A percentile compares a stretch with the other conserved stretches of the same genome.
Conservation (phyloP, 805 yeast species). For the Ogataea glucozyma region DNA sequence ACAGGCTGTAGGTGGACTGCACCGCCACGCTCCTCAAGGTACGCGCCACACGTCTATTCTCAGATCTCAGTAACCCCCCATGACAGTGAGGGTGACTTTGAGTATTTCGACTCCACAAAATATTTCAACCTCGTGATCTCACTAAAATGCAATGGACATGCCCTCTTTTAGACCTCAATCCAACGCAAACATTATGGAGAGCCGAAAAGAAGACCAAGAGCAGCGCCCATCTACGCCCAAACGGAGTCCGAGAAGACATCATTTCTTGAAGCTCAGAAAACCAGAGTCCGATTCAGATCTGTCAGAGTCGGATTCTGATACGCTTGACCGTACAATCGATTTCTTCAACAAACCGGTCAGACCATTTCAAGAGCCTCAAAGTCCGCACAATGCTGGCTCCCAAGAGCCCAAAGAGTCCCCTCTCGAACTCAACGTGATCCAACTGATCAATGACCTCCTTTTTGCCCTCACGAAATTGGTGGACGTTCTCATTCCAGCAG, state of each 20-base stretch:
- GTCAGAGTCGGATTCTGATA: slow-evolving; percentile 4
- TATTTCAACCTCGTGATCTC: too few relatives aligned
- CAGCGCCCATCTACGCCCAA: slow-evolving; percentile 1
- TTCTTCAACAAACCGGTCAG: slow-evolving; percentile 18
- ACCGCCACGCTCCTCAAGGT: too few relatives aligned
- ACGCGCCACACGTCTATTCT: too few relatives aligned
- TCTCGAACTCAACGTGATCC: slow-evolving; percentile 17
- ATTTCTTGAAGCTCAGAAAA: slow-evolving; percentile 3
- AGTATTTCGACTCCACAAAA: too few relatives aligned
- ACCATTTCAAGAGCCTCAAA: slow-evolving; percentile 8
- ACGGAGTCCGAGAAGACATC: slow-evolving; percentile 6
- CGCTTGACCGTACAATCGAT: slow-evolving; percentile 18
- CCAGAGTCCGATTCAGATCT: slow-evolving; percentile 4
- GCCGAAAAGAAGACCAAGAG: slow-evolving; percentile 1
- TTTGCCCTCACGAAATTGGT: slow-evolving; percentile 21
- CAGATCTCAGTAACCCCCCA: too few relatives aligned
- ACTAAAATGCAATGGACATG: too few relatives aligned
- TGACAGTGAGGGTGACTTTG: too few relatives aligned
- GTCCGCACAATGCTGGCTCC: background rate
- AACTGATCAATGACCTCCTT: slow-evolving; percentile 19
- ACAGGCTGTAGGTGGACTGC: too few relatives aligned
- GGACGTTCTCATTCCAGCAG: slow-evolving; percentile 24
- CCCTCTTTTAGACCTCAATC: too few relatives aligned
- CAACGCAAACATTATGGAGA: too few relatives aligned
- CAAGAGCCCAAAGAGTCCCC: background rate